These are phyloP conservation scores for Sambucus nigra DNA, from an alignment of 129 eudicot species.

Conservation along the genomic window DNA sequence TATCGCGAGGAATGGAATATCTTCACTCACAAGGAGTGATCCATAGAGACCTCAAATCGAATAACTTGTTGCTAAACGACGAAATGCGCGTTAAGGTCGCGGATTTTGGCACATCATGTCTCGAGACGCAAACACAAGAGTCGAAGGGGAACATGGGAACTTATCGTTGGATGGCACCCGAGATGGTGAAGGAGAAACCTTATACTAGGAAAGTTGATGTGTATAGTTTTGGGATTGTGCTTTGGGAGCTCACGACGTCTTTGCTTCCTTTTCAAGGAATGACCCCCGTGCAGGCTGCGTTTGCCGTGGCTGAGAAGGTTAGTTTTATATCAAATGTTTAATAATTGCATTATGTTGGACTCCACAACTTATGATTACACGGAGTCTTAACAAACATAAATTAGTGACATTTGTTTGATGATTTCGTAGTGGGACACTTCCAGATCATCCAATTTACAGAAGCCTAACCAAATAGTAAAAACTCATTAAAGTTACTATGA, in stretches of 20 bases:
- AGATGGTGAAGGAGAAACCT: conserved; percentile 91
- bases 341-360: no score
- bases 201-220: conserved; percentile 92
- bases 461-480: no score
- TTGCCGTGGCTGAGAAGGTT: conserved; percentile 96
- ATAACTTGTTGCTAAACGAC: conserved; percentile 74
- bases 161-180: conserved; percentile 99
- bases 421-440: background rate
- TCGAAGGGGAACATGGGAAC: conserved; percentile 96
- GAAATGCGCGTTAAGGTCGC: conserved; percentile 98
- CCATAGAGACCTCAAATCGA: conserved; percentile 88
- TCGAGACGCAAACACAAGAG: conserved; percentile 82
- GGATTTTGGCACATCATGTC: conserved; percentile 91
- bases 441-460: background rate
- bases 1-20: conserved; percentile 93
- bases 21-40: conserved; percentile 98
- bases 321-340: background rate
- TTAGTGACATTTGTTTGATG: no score
- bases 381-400: no score
- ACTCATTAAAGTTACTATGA: no score
- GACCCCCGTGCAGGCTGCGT: conserved; percentile 99
- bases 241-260: conserved; percentile 96
- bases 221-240: conserved; percentile 90
- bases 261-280: conserved; percentile 97
- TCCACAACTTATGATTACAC: no score